phyloP scores from a whole-genome alignment of 768 basidiomycete species.

The Boletus rubropictus region DNA sequence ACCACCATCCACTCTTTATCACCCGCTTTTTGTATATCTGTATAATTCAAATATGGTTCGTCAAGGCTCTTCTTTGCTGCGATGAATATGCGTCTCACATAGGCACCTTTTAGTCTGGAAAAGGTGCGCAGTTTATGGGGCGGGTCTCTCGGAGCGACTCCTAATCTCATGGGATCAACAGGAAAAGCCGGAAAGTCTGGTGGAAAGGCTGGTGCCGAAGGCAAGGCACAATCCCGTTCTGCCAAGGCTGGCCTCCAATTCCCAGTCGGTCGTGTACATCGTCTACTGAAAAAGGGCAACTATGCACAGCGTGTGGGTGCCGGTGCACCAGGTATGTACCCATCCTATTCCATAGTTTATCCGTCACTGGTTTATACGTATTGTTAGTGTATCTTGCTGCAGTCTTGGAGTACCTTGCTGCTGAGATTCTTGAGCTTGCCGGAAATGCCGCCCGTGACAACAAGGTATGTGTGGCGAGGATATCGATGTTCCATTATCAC shows the following conservation, averaged over 20 bases:
- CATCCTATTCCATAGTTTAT: slow-evolving; percentile 8
- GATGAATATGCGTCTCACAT: slow-evolving; percentile 5
- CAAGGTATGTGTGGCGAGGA: slow-evolving; percentile 19
- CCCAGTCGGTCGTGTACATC: slow-evolving; percentile 90
- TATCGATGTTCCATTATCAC: neutral
- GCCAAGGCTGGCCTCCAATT: slow-evolving; percentile 75
- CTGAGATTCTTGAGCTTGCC: slow-evolving; percentile 89
- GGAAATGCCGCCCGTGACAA: slow-evolving; percentile 61
- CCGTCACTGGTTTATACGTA: neutral
- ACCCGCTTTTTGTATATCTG: slow-evolving; percentile 15
- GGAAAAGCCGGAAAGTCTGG: slow-evolving; percentile 48
- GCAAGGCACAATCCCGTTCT: slow-evolving; percentile 64
- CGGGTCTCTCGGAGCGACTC: neutral
- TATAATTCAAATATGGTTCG: slow-evolving; percentile 25
- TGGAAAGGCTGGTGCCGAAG: slow-evolving; percentile 45
- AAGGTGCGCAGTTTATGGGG: slow-evolving; percentile 18
- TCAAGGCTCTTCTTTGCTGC: neutral
- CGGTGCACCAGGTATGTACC: slow-evolving; percentile 67
- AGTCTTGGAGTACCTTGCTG: slow-evolving; percentile 87
- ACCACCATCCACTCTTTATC: slow-evolving; percentile 17
- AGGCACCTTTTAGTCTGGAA: slow-evolving; percentile 23
- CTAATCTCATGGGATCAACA: slow-evolving; percentile 17
- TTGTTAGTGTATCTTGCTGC: slow-evolving; percentile 77
- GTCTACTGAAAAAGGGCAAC: slow-evolving; percentile 83
- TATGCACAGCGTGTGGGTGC: slow-evolving; percentile 86